Evolutionary conservation across 2,329 filamentous ascomycete species (phyloP).

Genomic region (Epichloe aotearoae): DNA sequence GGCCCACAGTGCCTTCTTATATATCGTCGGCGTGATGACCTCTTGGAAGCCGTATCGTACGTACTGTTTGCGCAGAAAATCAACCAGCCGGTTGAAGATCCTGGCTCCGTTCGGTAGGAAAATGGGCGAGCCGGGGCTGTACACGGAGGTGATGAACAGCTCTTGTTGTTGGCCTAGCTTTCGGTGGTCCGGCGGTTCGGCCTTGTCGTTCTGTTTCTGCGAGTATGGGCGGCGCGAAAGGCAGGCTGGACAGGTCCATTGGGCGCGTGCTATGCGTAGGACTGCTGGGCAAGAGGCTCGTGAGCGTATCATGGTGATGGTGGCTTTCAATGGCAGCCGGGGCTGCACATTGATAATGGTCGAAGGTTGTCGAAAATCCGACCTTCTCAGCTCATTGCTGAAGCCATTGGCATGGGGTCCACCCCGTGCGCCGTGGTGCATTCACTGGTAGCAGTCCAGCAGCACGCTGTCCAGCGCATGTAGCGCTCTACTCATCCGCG

Average conservation of each 20-base stretch:
- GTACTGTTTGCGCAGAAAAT: slow-evolving; percentile 75
- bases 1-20: slow-evolving; percentile 79
- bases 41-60: slow-evolving; percentile 75
- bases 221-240: slow-evolving; percentile 19
- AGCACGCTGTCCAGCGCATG: too few species aligned
- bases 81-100: slow-evolving; percentile 71
- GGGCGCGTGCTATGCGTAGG: slow-evolving; percentile 7
- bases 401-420: neutral
- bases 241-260: slow-evolving; percentile 21
- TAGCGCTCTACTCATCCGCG: too few species aligned
- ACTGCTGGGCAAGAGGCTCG: slow-evolving; percentile 10
- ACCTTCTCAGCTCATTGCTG: slow-evolving; percentile 1
- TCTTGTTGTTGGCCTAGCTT: slow-evolving; percentile 52
- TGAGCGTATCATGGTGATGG: slow-evolving; percentile 18
- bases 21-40: slow-evolving; percentile 81
- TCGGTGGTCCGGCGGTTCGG: slow-evolving; percentile 41
- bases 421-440: neutral
- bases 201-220: slow-evolving; percentile 11
- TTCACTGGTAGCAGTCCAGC: too few species aligned
- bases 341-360: neutral
- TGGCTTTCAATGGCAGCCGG: neutral
- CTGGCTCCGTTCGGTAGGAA: slow-evolving; percentile 71
- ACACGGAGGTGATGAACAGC: slow-evolving; percentile 65
- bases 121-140: slow-evolving; percentile 75
- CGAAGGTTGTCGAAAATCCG: neutral